A percentile compares a stretch with the other conserved stretches of the same genome.
Conservation (phyloP, 768 basidiomycete species). For the Tricholoma hemisulphureum region DNA sequence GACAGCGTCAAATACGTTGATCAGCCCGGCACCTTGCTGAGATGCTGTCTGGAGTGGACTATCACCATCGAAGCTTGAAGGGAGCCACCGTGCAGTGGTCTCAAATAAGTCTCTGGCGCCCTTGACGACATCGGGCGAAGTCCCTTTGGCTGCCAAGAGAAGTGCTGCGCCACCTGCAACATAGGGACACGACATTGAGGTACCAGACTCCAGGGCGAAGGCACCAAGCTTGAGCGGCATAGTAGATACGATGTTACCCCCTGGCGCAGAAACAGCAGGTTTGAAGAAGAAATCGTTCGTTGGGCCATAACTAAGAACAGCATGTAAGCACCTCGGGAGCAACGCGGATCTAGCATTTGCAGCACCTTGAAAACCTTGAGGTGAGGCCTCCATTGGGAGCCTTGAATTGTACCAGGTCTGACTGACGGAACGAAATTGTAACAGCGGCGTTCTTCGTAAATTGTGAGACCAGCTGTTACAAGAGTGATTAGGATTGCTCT, state of each 20-base stretch:
- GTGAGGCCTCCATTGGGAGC: slow-evolving; percentile 55
- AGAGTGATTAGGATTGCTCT: background rate
- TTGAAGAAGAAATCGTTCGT: slow-evolving; percentile 60
- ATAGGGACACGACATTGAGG: slow-evolving; percentile 47
- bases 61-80: slow-evolving; percentile 45
- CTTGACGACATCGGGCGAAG: slow-evolving; percentile 20
- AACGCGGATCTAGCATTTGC: background rate
- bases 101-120: slow-evolving; percentile 43
- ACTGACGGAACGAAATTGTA: slow-evolving; percentile 48
- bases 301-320: slow-evolving; percentile 47
- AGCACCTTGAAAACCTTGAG: slow-evolving; percentile 46
- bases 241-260: slow-evolving; percentile 51
- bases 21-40: slow-evolving; percentile 54
- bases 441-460: slow-evolving; percentile 44
- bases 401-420: slow-evolving; percentile 41
- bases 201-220: slow-evolving; percentile 42
- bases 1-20: slow-evolving; percentile 59
- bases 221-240: slow-evolving; percentile 39
- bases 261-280: slow-evolving; percentile 52
- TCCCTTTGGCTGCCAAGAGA: slow-evolving; percentile 41
- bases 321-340: background rate
- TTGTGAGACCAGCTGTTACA: slow-evolving; percentile 45
- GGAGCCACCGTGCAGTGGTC: slow-evolving; percentile 45
- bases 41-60: slow-evolving; percentile 51
- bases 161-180: slow-evolving; percentile 46